A percentile compares a stretch with the other conserved stretches of the same genome.
These are phyloP conservation scores for Luvunga scandens DNA, from an alignment of 345 rosid species.

Conservation along the genomic window DNA sequence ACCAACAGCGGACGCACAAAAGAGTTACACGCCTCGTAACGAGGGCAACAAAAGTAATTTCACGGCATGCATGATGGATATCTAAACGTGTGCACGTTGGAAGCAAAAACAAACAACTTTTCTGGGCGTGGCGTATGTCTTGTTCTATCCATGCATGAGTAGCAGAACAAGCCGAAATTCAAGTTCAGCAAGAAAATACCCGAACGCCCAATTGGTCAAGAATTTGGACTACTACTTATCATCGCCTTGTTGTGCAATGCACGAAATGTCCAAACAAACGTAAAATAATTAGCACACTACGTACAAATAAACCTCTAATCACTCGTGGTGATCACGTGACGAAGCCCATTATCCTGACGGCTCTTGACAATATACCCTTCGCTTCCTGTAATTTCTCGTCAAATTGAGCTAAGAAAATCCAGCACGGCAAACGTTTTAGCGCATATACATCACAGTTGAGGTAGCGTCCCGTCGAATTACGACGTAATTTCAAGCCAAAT, in stretches of 20 bases:
- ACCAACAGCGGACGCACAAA: background rate
- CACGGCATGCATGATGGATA: background rate
- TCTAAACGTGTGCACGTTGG: background rate
- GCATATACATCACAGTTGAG: background rate
- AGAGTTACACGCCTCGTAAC: background rate
- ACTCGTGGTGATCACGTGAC: constrained; percentile 2
- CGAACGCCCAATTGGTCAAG: background rate
- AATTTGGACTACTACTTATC: background rate
- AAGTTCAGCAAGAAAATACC: background rate
- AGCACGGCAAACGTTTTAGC: background rate
- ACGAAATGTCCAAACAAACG: background rate
- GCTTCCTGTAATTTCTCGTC: no score
- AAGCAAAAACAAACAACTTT: background rate
- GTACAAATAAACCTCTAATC: background rate
- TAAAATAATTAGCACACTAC: background rate
- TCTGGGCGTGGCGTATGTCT: background rate
- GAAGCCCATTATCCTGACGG: background rate
- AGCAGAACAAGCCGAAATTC: background rate
- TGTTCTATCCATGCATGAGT: background rate
- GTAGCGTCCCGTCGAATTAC: background rate
- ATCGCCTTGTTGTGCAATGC: background rate
- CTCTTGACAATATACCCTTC: background rate
- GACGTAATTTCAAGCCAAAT: background rate
- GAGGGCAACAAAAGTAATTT: background rate
- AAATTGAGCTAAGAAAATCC: no score